Base-by-base conservation (phyloP, 352 stramenopile genomes). In the Phytophthora idaei region DNA sequence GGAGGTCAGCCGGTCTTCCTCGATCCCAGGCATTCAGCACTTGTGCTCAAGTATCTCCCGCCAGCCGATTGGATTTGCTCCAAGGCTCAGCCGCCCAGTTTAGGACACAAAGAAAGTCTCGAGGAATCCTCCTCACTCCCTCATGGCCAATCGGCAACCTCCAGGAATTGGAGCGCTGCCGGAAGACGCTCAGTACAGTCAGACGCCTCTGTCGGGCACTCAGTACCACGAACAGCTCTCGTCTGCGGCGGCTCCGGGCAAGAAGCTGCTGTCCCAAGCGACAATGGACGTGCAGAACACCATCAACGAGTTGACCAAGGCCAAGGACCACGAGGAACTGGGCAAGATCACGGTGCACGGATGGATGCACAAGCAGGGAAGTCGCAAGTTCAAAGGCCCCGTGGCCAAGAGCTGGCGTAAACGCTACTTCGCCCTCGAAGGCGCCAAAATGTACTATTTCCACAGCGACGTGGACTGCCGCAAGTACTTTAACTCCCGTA, bases 361-460 rank as follows among this genome's bases (percentile, higher is more conserved):
- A 11, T 94, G 82, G 81, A 94, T 94, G 83, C 83, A 94, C 74
- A 94, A 92, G 75, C 84, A 93, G 61, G 87, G 84, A 45, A 88
- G 81, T 62, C 83, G 87, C 59, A 90, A 85, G 74, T 92, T 93
- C 59, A 92, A 90, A 59, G 85, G 85, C 5, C 85, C 85, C 34
- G 83, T 92, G 53, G 83, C 83, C 57, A 94, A 92, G 64, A 89
- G 76, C 48, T 93, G 85, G 85, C 76, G 84, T 49, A 89, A 91
- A 44, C 87, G 84, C 36, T 94, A 90, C 71, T 94, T 94, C 52
- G 85, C 83, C n/a, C 75, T 94, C 0, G 86, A 94, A 67, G 84
- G 79, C 17, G 87, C 81, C 39, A 93, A 90, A 71, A 94, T 94
- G 69, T 94, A 90, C 73, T 94, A 94, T 64, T 94, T 94, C 71